Evolutionary conservation across 768 basidiomycete species (phyloP).

Genomic region (Leccinum rimulosum): DNA sequence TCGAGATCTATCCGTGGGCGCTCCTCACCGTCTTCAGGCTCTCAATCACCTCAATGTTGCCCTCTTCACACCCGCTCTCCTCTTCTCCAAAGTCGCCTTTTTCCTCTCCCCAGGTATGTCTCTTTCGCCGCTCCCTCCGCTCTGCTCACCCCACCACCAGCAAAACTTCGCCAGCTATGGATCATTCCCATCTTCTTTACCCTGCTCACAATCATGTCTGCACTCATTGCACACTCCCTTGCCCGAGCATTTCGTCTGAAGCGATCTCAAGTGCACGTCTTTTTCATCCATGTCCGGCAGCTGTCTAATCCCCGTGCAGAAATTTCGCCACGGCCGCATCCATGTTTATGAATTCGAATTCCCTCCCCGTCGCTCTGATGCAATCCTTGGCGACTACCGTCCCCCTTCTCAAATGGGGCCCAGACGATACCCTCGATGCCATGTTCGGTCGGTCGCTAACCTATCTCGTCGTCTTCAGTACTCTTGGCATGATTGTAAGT

Average conservation of each 20-base stretch:
- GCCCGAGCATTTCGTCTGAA: conserved; percentile 65
- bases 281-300: not conserved
- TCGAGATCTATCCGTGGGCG: not conserved
- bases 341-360: conserved; percentile 95
- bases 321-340: conserved; percentile 78
- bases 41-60: conserved; percentile 82
- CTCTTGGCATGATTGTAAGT: conserved; percentile 91
- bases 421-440: conserved; percentile 75
- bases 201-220: conserved; percentile 71
- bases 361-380: conserved; percentile 92
- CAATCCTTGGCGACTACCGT: conserved; percentile 85
- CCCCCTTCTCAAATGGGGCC: conserved; percentile 76
- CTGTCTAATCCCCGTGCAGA: conserved; percentile 34
- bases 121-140: not conserved
- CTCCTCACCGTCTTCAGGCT: conserved; percentile 42
- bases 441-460: conserved; percentile 92
- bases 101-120: conserved; percentile 72
- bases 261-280: conserved; percentile 68
- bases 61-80: conserved; percentile 82
- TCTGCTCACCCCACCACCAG: conserved; percentile 32
- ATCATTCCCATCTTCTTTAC: conserved; percentile 84
- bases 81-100: conserved; percentile 96
- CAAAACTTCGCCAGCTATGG: conserved; percentile 80
- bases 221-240: conserved; percentile 60
- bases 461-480: conserved; percentile 90